Evolutionary conservation across 2,329 filamentous ascomycete species (phyloP), one percentile per base, ranked within the genome.

Genomic region (Sporothrix pallida): DNA sequence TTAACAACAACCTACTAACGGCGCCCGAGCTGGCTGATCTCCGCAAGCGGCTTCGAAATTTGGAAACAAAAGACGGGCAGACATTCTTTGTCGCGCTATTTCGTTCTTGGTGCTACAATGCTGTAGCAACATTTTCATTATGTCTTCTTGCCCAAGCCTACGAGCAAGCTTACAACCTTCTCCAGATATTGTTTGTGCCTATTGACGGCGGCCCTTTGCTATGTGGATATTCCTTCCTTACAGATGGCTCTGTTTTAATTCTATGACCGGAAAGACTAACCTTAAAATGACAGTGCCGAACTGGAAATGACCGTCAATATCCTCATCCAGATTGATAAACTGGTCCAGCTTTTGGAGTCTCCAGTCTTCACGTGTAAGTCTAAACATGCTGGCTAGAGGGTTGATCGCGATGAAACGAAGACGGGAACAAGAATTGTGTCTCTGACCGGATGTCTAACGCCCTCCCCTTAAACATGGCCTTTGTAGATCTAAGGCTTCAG

Each of bases 221-320:
- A 13, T 58, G 5, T n/a, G 23, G 23, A 26, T 26, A 26, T 20
- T 44, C 13, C 20, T 10, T 42, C 23, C 52, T 23, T 12, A 8
- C 52, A 23, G 20, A 9, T 23, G n/a, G 1, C 20, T 3, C 10
- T 12, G 9, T 56, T 7, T 26, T 26, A n/a, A 26, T 26, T 20
- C 20, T 20, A 56, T 7, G 20, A 20, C 26, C n/a, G 13, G n/a
- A 48, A 10, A 13, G 17, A 20, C 62, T 67, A 67, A 67, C 20
- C 9, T n/a, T 26, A 13, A 3, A 4, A 54, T 23, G 17, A 48
- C 76, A 97, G 94, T 82, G 96, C 94, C 74, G 96, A 99, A 79
- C 86, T 99, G 68, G 96, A 99, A 81, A 98, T 99, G 94, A 98
- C 95, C 0, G 96, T 99, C 78, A 97, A 97, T 78, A 97, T 98